phyloP scores from a whole-genome alignment of 805 yeast species.

The Saccharomycopsis oosterbeekiorum region DNA sequence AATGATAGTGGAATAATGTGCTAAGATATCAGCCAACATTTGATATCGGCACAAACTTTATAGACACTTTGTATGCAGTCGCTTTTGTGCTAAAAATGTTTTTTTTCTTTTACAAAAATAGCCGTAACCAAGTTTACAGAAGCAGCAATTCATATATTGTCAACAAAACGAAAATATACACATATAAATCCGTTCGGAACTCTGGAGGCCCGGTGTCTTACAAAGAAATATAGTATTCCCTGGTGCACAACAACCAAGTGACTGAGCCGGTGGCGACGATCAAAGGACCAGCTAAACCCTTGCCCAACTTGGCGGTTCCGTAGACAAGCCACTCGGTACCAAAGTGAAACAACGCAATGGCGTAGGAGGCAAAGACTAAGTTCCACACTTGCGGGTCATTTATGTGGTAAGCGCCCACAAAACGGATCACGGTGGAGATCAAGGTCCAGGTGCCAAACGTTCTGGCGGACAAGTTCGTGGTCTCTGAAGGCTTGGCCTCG shows the following conservation, averaged over 20 bases:
- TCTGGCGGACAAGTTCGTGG: conserved; percentile 70
- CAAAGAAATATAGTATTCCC: conserved; percentile 42
- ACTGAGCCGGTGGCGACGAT: conserved; percentile 67
- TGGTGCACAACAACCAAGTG: conserved; percentile 72
- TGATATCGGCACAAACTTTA: too few species aligned
- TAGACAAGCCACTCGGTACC: conserved; percentile 71
- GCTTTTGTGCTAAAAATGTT: too few species aligned
- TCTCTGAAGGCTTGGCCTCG: conserved; percentile 49
- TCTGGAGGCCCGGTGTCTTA: background rate
- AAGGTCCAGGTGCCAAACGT: conserved; percentile 98
- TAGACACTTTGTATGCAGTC: too few species aligned
- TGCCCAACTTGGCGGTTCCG: conserved; percentile 73
- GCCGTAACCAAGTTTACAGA: too few species aligned
- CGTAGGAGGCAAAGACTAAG: conserved; percentile 68
- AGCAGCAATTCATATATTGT: too few species aligned
- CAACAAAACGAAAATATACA: too few species aligned
- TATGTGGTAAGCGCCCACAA: conserved; percentile 76
- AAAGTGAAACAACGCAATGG: conserved; percentile 79
- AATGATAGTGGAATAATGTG: too few species aligned
- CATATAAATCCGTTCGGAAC: too few species aligned
- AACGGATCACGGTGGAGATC: conserved; percentile 72
- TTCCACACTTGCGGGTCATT: conserved; percentile 63
- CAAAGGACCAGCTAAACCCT: conserved; percentile 84
- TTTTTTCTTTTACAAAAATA: too few species aligned
- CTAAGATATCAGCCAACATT: too few species aligned